Evolutionary conservation across 2,329 filamentous ascomycete species (phyloP), one percentile per base, ranked within the genome.

Genomic region (Dryadomyces quercivorus): DNA sequence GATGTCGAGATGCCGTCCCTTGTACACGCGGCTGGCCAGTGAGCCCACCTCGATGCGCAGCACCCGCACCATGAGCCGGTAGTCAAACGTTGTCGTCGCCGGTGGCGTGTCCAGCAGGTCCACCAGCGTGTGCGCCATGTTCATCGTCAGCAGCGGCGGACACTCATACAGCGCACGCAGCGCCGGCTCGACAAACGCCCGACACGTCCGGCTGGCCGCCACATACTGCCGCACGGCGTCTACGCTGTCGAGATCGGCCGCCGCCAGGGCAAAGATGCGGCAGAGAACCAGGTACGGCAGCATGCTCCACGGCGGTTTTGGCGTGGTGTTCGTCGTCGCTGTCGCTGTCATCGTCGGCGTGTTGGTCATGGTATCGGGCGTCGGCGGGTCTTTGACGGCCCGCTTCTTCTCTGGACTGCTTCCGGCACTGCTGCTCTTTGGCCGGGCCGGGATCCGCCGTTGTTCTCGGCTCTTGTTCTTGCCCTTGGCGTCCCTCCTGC

Each of bases 161-260:
- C 74, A 80, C 49, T 77, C 74, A 65, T 93, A 93, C 5, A 94
- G 72, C 1, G 80, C 84, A 5, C 82, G 82, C 51, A 93, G 68
- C 1, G 86, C 86, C 5, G 88, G 85, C 61, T 90, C 87, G 0
- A 78, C 70, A 55, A 91, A 88, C 2, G 74, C 66, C 51, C 74
- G 78, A 60, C 84, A 91, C 16, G 81, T 70, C 2, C 75, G 73
- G 40, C 85, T 81, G 47, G 78, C 70, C n/a, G 74, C 72, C 10
- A 85, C 67, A 7, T 94, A 76, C 85, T 85, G 89, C 61, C 72
- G 62, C n/a, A 69, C 69, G 5, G 69, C 63, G 1, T 65, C 62
- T 9, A 63, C 61, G 36, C 73, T 69, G 51, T 75, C 75, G 16
- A 85, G 69, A 3, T 81, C 78, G 51, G 75, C 68, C 2, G 84